Evolutionary conservation across 2,329 filamentous ascomycete genomes (phyloP).

Genomic region (Nemania serpens): DNA sequence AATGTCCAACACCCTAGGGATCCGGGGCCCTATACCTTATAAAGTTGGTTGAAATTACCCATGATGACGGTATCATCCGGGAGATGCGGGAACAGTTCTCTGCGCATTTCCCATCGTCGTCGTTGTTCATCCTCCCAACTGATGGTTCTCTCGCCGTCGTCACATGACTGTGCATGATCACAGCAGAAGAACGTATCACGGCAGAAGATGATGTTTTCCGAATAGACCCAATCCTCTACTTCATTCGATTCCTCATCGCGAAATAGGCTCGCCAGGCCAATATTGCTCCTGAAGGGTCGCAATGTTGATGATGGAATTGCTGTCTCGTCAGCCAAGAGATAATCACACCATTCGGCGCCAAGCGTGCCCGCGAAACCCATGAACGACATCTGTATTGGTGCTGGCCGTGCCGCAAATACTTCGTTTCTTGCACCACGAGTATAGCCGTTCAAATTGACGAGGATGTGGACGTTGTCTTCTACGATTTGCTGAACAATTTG

Average conservation of each 20-base stretch:
- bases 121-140: constrained; percentile 84
- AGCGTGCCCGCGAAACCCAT: constrained; percentile 98
- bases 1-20: neutral
- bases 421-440: constrained; percentile 96
- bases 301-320: constrained; percentile 84
- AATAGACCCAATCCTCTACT: constrained; percentile 86
- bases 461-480: constrained; percentile 85
- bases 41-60: constrained; percentile 97
- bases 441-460: constrained; percentile 98
- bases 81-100: constrained; percentile 83
- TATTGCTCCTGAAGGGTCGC: constrained; percentile 76
- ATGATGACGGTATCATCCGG: constrained; percentile 86
- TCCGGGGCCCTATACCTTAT: constrained; percentile 69
- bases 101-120: constrained; percentile 89
- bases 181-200: constrained; percentile 98
- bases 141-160: constrained; percentile 66
- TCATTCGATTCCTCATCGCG: constrained; percentile 69
- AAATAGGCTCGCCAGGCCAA: constrained; percentile 73
- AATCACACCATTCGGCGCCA: constrained; percentile 98
- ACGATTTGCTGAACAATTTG: constrained; percentile 85
- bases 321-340: constrained; percentile 86
- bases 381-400: constrained; percentile 98
- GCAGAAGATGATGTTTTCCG: constrained; percentile 95
- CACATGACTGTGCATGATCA: constrained; percentile 90
- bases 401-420: constrained; percentile 91